Percentiles rank a stretch among this genome's conserved stretches.
Evolutionary conservation across 495 filamentous ascomycete species (phyloP).

Genomic region (Aspergillus sparsus): DNA sequence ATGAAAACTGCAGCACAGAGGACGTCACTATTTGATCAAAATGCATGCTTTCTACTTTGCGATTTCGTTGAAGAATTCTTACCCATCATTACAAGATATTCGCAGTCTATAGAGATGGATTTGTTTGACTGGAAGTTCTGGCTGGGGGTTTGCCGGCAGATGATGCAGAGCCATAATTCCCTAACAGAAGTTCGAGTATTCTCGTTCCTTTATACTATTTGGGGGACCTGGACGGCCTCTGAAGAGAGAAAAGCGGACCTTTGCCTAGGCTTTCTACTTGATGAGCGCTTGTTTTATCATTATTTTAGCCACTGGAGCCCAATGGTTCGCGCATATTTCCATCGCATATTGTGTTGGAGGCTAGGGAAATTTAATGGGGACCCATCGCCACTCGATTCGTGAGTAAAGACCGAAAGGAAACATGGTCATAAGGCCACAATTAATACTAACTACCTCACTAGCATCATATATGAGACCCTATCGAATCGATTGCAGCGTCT

Average conservation of each 20-base stretch:
- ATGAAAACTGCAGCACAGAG: conserved; percentile 72
- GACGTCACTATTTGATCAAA: conserved; percentile 82
- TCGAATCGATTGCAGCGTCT: conserved; percentile 67
- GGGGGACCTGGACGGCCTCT: conserved; percentile 71
- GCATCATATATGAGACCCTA: conserved; percentile 67
- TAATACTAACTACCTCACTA: neutral
- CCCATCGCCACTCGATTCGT: conserved; percentile 68
- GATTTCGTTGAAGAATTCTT: conserved; percentile 87
- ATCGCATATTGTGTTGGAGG: conserved; percentile 92
- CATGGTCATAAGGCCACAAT: neutral
- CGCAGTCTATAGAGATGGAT: conserved; percentile 46
- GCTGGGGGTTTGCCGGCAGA: conserved; percentile 78
- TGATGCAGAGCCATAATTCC: conserved; percentile 86
- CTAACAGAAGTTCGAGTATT: conserved; percentile 90
- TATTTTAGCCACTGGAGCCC: conserved; percentile 98
- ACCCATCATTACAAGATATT: conserved; percentile 59
- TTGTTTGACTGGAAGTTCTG: conserved; percentile 84
- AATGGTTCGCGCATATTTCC: conserved; percentile 95
- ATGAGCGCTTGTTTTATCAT: conserved; percentile 73
- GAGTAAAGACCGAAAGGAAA: conserved; percentile 36
- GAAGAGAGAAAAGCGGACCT: conserved; percentile 68
- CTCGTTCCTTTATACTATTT: conserved; percentile 79
- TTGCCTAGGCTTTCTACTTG: conserved; percentile 79
- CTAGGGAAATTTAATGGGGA: conserved; percentile 76
- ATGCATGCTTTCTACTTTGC: conserved; percentile 87